A percentile compares a stretch with the other conserved stretches of the same genome.
Conservation (phyloP, 2,329 filamentous ascomycete species). For the Alternaria incomplexa region DNA sequence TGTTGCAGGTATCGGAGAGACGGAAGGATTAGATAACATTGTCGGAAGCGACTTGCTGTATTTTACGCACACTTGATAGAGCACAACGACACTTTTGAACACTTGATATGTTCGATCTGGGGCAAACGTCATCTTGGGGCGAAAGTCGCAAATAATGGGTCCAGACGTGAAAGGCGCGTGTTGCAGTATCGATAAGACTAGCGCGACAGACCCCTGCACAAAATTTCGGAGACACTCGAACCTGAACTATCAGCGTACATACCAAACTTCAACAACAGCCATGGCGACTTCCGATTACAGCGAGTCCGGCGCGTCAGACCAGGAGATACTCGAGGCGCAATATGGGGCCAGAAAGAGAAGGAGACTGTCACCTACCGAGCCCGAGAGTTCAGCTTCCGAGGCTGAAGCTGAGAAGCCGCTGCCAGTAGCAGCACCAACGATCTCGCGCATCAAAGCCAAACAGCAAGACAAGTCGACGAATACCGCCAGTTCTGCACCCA, state of each 20-base stretch:
- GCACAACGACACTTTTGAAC: background rate
- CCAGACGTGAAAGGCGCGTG: background rate
- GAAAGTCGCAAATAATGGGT: background rate
- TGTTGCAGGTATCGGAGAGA: conserved; percentile 56
- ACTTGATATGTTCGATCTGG: background rate
- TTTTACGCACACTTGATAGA: background rate
- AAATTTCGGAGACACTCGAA: conserved; percentile 30
- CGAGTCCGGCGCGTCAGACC: conserved; percentile 28
- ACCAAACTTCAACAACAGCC: conserved; percentile 4
- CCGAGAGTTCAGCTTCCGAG: conserved; percentile 25
- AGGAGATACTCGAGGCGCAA: conserved; percentile 38
- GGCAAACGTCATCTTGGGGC: background rate
- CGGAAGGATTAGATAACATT: background rate
- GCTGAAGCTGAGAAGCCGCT: conserved; percentile 11
- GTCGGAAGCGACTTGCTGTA: background rate
- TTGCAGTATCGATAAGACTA: conserved; percentile 37
- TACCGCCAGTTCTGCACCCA: background rate
- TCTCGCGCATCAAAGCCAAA: conserved; percentile 47
- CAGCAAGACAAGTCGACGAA: conserved; percentile 16
- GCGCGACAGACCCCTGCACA: conserved; percentile 26
- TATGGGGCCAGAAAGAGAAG: conserved; percentile 46
- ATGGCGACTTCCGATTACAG: conserved; percentile 26
- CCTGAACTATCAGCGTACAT: background rate
- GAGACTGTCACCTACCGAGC: conserved; percentile 35
- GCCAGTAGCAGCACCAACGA: conserved; percentile 21